Conservation (phyloP, 192 early-diverging fungal species). For the Kappamyces sp. region DNA sequence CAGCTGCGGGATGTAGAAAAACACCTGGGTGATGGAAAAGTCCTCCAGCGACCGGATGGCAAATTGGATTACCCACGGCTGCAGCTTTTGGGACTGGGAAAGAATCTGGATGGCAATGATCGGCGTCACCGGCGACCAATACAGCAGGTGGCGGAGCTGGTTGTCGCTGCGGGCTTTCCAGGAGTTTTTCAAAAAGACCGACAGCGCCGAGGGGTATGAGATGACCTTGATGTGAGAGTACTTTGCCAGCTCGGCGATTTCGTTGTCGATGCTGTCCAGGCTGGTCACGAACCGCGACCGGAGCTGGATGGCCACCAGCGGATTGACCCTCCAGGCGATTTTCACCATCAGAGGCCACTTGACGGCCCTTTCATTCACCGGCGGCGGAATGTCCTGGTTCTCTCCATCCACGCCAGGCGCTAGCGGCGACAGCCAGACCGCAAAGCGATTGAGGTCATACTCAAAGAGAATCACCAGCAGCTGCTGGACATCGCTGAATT, state of each 20-base stretch:
- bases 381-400: slow-evolving; percentile 30
- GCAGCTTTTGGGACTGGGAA: slow-evolving; percentile 59
- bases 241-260: slow-evolving; percentile 59
- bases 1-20: slow-evolving; percentile 98
- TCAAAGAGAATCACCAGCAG: slow-evolving; percentile 80
- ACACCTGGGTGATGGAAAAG: slow-evolving; percentile 79
- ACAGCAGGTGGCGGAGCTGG: slow-evolving; percentile 56
- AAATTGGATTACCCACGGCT: slow-evolving; percentile 94
- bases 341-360: slow-evolving; percentile 69
- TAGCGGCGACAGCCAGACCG: slow-evolving; percentile 74
- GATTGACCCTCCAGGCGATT: slow-evolving; percentile 79
- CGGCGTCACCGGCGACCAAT: slow-evolving; percentile 86
- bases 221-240: slow-evolving; percentile 62
- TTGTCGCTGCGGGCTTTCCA: slow-evolving; percentile 20
- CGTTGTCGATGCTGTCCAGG: slow-evolving; percentile 49
- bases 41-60: slow-evolving; percentile 83
- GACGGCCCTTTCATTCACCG: slow-evolving; percentile 40
- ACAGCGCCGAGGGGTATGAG: slow-evolving; percentile 64
- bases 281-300: slow-evolving; percentile 65
- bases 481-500: slow-evolving; percentile 37
- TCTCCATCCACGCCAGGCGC: not conserved
- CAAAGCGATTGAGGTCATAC: slow-evolving; percentile 77
- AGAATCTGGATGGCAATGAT: slow-evolving; percentile 78
- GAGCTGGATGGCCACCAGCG: slow-evolving; percentile 76
- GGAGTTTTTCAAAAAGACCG: slow-evolving; percentile 62